These are phyloP conservation scores for Candida boidinii DNA, from an alignment of 805 yeast genomes.

Conservation along the genomic window DNA sequence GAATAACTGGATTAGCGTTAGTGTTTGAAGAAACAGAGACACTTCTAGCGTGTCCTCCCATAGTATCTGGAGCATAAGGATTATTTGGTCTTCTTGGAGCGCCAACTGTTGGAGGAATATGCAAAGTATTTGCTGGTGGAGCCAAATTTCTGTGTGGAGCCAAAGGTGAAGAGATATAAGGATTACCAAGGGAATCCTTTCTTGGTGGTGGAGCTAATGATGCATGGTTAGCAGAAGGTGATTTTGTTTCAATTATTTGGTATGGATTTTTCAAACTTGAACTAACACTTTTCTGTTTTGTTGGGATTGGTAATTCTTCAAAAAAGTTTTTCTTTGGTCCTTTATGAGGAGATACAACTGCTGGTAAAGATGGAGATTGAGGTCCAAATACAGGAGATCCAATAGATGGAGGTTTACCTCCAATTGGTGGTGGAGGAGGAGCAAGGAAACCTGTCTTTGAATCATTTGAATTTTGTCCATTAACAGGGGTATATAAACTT, in stretches of 20 bases:
- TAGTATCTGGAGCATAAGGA: constrained; percentile 22
- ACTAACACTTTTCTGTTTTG: constrained; percentile 1
- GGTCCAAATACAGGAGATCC: too few relatives aligned
- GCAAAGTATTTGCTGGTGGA: neutral
- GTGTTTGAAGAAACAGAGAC: constrained; percentile 1
- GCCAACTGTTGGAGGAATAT: constrained; percentile 1
- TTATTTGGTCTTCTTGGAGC: constrained; percentile 11
- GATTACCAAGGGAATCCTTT: neutral
- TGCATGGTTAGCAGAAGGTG: neutral
- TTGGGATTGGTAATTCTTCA: constrained; percentile 44
- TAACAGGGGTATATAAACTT: too few relatives aligned
- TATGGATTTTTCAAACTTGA: constrained; percentile 18
- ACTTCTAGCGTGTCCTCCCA: constrained; percentile 21
- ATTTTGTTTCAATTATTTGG: constrained; percentile 8
- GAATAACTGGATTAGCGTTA: constrained; percentile 1
- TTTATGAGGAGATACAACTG: constrained; percentile 7
- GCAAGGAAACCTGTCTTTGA: too few relatives aligned
- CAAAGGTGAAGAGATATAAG: neutral
- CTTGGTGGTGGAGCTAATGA: constrained; percentile 6
- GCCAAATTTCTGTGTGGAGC: neutral
- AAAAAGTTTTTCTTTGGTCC: constrained; percentile 37
- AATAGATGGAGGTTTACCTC: too few relatives aligned
- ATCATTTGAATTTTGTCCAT: too few relatives aligned
- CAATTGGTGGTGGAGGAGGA: too few relatives aligned
- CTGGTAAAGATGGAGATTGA: constrained; percentile 6